phyloP scores from a whole-genome alignment of 805 yeast genomes.

The Wickerhamiella vanderwaltii region DNA sequence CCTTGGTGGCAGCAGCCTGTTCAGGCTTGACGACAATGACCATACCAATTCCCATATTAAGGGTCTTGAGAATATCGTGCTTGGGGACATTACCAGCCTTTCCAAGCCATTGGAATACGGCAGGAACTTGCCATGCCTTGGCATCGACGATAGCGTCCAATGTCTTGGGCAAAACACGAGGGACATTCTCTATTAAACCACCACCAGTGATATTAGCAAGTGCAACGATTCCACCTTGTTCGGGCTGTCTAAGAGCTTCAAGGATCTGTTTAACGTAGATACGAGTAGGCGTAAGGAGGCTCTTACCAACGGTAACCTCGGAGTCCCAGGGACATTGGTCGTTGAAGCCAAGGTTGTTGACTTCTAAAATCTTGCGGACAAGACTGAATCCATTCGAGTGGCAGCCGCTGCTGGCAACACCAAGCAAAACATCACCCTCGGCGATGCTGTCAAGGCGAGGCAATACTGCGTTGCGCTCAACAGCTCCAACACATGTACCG shows the following conservation, averaged over 20 bases:
- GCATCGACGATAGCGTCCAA: slow-evolving; percentile 75
- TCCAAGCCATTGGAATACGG: slow-evolving; percentile 89
- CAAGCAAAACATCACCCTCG: slow-evolving; percentile 72
- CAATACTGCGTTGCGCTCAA: slow-evolving; percentile 54
- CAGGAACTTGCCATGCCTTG: slow-evolving; percentile 70
- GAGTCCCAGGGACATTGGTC: slow-evolving; percentile 79
- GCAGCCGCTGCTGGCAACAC: slow-evolving; percentile 81
- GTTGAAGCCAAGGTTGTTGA: slow-evolving; percentile 54
- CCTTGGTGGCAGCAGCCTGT: slow-evolving; percentile 45
- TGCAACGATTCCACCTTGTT: slow-evolving; percentile 60
- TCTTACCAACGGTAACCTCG: slow-evolving; percentile 66
- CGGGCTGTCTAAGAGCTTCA: slow-evolving; percentile 41
- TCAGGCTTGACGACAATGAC: slow-evolving; percentile 65
- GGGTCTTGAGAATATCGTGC: slow-evolving; percentile 73
- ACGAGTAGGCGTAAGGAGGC: slow-evolving; percentile 77
- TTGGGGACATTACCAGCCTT: slow-evolving; percentile 81
- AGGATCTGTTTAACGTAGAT: slow-evolving; percentile 88
- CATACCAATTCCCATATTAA: slow-evolving; percentile 97
- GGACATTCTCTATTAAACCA: slow-evolving; percentile 90
- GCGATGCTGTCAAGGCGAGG: slow-evolving; percentile 61
- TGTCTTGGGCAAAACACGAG: slow-evolving; percentile 77
- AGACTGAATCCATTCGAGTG: slow-evolving; percentile 96
- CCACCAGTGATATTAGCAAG: slow-evolving; percentile 98
- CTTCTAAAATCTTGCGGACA: slow-evolving; percentile 82
- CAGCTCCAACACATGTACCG: slow-evolving; percentile 98